Evolutionary conservation across 1,284 basidiomycete genomes (phyloP), one percentile per base, ranked within the genome.

Genomic region (Omphalotus olearius): DNA sequence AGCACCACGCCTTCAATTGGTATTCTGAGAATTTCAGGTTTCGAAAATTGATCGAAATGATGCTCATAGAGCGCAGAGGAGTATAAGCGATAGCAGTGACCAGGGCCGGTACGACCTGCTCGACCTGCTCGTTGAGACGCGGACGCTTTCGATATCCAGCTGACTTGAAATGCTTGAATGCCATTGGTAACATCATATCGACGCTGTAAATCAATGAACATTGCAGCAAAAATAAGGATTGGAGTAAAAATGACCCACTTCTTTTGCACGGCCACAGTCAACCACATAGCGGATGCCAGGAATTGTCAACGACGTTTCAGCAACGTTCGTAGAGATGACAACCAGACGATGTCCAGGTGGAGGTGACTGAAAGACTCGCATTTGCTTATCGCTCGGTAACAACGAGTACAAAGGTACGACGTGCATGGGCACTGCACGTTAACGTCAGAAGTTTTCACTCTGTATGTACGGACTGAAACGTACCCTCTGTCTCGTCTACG

Each of bases 231-330:
- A 28, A 30, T 43, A 13, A 2, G 30, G 35, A 35, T 30, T 16
- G 30, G 9, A 13, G 30, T 33, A 33, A 9, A 33, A 36, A 35
- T 26, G 35, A 58, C 70, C 53, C 57, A 90, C 91, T 78, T 99
- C 96, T 71, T 99, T 99, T 50, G 91, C 95, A 69, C 93, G 92
- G 0, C 97, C 97, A 41, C 91, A 86, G 64, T 99, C 97, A 36
- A 99, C 87, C 25, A 99, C 97, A 67, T 95, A 99, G 46, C 97
- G 85, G 62, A 99, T 98, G 53, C 95, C 95, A 60, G 98, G 97
- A 55, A 99, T 97, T 0, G 94, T 98, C 14, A 99, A 71, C 4
- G 97, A 99, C 0, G 97, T 99, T 70, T 99, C 97, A 5, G 97
- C 97, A 56, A 99, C 94, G 66, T 99, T 99, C 4, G 97, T 99